These are phyloP conservation scores for Dryadomyces quercivorus DNA, from an alignment of 2,329 filamentous ascomycete species.

Conservation along the genomic window DNA sequence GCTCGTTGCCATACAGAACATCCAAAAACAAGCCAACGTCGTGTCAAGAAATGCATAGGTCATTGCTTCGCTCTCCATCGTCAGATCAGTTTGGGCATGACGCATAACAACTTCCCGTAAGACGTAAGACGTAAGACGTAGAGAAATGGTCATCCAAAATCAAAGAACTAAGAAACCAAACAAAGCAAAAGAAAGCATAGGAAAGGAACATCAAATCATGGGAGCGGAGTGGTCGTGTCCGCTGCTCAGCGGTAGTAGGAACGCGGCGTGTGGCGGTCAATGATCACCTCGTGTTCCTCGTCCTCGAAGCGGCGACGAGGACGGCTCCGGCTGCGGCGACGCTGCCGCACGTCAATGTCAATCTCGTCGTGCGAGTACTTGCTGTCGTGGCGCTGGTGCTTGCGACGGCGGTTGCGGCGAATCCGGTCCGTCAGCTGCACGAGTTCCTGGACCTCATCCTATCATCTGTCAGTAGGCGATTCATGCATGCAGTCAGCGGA, in stretches of 20 bases:
- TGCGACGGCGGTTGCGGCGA: conserved; percentile 44
- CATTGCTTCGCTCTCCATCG: background rate
- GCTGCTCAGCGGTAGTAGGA: conserved; percentile 11
- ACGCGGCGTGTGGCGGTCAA: conserved; percentile 31
- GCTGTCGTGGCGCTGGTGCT: conserved; percentile 42
- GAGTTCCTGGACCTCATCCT: conserved; percentile 81
- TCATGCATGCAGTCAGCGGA: background rate
- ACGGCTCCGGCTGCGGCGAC: conserved; percentile 18
- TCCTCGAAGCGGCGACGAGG: conserved; percentile 33
- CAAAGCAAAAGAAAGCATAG: background rate
- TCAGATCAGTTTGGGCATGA: background rate
- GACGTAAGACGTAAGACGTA: background rate
- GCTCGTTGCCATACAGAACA: background rate
- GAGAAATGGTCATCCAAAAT: too few relatives aligned
- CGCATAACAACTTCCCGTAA: too few relatives aligned
- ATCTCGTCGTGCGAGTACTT: conserved; percentile 5
- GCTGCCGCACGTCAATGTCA: conserved; percentile 32
- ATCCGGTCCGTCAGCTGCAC: conserved; percentile 77
- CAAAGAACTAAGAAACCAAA: background rate
- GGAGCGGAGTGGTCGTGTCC: background rate
- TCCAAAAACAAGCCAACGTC: background rate
- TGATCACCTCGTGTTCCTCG: conserved; percentile 55
- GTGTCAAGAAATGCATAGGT: background rate
- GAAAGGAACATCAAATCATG: background rate
- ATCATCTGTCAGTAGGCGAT: conserved; percentile 18